Evolutionary conservation across 495 filamentous ascomycete genomes (phyloP), one percentile per base, ranked within the genome.

Genomic region (Parachaetomium inaequale): DNA sequence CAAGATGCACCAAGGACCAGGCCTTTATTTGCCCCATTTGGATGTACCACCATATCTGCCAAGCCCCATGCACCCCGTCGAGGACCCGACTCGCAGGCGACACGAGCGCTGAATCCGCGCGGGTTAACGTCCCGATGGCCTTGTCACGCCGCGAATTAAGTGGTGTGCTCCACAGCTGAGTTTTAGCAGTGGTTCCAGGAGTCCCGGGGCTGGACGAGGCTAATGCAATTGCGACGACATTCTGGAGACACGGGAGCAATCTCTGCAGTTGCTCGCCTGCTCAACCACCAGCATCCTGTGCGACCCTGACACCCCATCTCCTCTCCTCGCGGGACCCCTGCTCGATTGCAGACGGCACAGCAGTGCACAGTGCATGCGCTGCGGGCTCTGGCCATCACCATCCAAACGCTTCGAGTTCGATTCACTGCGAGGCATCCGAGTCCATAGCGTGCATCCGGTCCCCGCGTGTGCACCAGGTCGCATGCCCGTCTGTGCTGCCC

Each of bases 161-260:
- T 56, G 52, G 54, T 36, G 25, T 26, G 54, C 63, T 55, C 58
- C 56, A 66, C 55, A 36, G 28, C 43, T 12, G 53, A 47, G 63
- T 58, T 65, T 65, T 65, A 57, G 63, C 52, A 65, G 31, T 10
- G 43, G 56, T 65, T 58, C 64, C 64, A 64, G 38, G 56, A 36
- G 55, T 57, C 19, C 51, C 61, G 29, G 29, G 32, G 40, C 40
- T 38, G 63, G 54, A 43, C 50, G 29, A 49, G 57, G 43, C 57
- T 67, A 59, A 61, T 63, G 61, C 61, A 63, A 58, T 49, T 57
- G 43, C 61, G 58, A 67, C 58, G 65, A 61, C 57, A 59, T 66
- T 59, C 59, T 55, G 59, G 59, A 61, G 55, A 32, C 51, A 32
- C 54, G 15, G 50, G 46, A 61, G 58, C 65, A 67, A 67, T 63